phyloP scores from a whole-genome alignment of 257 asterid genomes.

The Nicotiana paniculata region DNA sequence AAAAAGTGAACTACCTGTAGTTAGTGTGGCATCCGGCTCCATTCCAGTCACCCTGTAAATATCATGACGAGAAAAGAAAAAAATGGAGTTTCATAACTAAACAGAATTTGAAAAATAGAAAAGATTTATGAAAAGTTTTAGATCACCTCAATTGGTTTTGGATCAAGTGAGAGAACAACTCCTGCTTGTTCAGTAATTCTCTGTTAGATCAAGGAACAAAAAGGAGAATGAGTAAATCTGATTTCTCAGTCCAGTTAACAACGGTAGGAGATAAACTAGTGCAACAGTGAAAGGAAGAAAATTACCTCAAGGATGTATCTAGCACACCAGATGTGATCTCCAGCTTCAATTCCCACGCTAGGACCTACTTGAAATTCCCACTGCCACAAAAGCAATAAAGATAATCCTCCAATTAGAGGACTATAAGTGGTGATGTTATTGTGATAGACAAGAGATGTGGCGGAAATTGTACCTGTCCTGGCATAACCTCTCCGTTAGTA shows the following conservation, averaged over 20 bases:
- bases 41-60: constrained; percentile 89
- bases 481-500: constrained; percentile 98
- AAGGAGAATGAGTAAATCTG: neutral
- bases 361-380: constrained; percentile 99
- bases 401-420: neutral
- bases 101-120: neutral
- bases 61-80: neutral
- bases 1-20: constrained; percentile 49
- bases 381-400: constrained; percentile 31
- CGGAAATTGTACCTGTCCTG: constrained; percentile 72
- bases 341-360: constrained; percentile 93
- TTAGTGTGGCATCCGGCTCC: constrained; percentile 98
- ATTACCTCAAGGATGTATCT: constrained; percentile 94
- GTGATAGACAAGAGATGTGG: neutral
- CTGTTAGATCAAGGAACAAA: constrained; percentile 31
- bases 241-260: neutral
- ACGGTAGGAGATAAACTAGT: neutral
- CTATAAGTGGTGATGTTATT: neutral
- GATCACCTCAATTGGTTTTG: constrained; percentile 84
- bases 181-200: constrained; percentile 99
- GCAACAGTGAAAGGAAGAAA: constrained; percentile 1
- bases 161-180: constrained; percentile 86
- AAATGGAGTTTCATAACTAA: neutral
- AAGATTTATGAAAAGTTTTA: neutral
- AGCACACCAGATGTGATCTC: constrained; percentile 94